Percentiles rank a stretch among this genome's conserved stretches.
These are phyloP conservation scores for Chlorella sp. DNA, from an alignment of 139 green algal species.

Conservation along the genomic window DNA sequence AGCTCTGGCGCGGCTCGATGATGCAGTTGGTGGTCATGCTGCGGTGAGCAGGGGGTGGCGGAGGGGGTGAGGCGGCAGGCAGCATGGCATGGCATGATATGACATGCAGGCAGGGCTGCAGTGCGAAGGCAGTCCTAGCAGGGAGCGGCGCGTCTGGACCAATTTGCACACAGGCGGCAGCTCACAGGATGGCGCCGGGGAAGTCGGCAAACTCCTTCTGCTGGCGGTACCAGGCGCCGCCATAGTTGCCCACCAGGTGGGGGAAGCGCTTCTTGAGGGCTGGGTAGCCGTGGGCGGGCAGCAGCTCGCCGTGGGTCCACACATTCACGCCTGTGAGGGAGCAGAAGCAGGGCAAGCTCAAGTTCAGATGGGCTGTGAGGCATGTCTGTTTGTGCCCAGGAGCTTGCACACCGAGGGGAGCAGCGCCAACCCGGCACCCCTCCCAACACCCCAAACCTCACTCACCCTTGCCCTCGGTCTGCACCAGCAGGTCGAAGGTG, in stretches of 20 bases:
- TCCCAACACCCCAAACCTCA: too few species aligned
- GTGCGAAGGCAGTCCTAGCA: too few species aligned
- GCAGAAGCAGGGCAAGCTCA: neutral
- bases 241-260: conserved; percentile 62
- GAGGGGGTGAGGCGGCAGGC: too few species aligned
- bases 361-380: too few species aligned
- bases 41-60: too few species aligned
- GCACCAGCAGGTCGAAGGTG: conserved; percentile 69
- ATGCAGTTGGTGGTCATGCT: conserved; percentile 84
- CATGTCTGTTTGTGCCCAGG: too few species aligned
- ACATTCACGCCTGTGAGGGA: conserved; percentile 64
- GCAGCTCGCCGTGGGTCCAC: conserved; percentile 87
- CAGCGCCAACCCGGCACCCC: too few species aligned
- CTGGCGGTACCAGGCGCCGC: conserved; percentile 68
- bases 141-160: too few species aligned
- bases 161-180: too few species aligned
- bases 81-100: too few species aligned
- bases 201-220: conserved; percentile 74
- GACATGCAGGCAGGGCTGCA: too few species aligned
- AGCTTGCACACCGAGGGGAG: too few species aligned
- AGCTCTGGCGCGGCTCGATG: conserved; percentile 60
- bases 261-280: conserved; percentile 50
- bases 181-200: conserved; percentile 24
- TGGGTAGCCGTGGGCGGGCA: conserved; percentile 81
- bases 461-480: conserved; percentile 65